These are phyloP conservation scores for Teratosphaeriaceae sp. DNA, from an alignment of 2,329 filamentous ascomycete genomes.

Conservation along the genomic window DNA sequence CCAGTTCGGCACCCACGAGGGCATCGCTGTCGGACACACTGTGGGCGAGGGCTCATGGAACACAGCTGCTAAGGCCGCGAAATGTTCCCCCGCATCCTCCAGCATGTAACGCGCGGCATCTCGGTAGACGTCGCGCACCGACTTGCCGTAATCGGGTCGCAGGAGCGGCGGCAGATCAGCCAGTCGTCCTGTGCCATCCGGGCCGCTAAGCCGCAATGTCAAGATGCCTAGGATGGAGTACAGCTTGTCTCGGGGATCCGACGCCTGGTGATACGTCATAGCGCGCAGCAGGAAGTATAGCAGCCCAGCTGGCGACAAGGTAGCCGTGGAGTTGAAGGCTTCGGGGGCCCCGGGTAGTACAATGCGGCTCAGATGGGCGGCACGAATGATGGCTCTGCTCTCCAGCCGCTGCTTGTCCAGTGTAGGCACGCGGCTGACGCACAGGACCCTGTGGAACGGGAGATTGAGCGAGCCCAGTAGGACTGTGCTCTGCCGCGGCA, in stretches of 20 bases:
- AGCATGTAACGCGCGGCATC: neutral
- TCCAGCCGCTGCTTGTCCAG: neutral
- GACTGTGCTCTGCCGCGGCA: neutral
- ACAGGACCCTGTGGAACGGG: neutral
- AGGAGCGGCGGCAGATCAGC: neutral
- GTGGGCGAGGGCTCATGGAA: neutral
- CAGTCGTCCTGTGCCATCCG: no score
- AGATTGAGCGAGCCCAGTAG: neutral
- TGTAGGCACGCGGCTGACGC: neutral
- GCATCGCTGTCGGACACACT: neutral
- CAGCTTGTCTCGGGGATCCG: neutral
- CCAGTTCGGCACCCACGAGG: neutral
- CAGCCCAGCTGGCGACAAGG: neutral
- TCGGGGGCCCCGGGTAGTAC: neutral
- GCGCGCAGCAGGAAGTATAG: neutral
- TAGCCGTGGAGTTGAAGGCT: no score
- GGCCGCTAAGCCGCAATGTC: neutral
- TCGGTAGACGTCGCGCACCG: neutral
- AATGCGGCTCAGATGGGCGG: neutral
- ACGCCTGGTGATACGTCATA: neutral
- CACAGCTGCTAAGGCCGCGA: neutral
- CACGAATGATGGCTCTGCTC: no score
- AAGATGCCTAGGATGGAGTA: neutral
- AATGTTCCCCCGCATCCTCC: neutral
- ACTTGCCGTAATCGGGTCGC: neutral